Evolutionary conservation across 2,329 filamentous ascomycete genomes (phyloP).

Genomic region (Cladophialophora yegresii): DNA sequence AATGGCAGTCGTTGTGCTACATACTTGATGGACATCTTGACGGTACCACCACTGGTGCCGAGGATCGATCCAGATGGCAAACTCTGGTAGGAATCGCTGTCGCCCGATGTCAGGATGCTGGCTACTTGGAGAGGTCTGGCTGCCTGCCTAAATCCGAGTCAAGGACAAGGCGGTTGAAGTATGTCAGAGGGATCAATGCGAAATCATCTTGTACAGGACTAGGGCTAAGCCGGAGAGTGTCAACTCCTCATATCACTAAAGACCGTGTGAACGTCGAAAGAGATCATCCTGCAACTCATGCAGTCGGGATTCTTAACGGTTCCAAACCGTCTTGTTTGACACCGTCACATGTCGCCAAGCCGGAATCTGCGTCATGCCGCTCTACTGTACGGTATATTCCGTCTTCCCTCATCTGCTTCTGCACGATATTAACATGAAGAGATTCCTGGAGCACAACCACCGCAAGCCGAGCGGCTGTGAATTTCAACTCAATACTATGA

Average conservation of each 20-base stretch:
- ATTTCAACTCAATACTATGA: no score
- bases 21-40: constrained; percentile 18
- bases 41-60: not conserved
- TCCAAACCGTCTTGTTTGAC: not conserved
- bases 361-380: not conserved
- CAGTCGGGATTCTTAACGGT: not conserved
- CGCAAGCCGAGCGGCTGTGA: no score
- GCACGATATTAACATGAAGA: no score
- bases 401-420: not conserved
- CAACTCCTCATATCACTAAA: not conserved
- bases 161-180: not conserved
- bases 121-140: not conserved
- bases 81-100: not conserved
- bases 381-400: not conserved
- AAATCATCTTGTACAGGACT: not conserved
- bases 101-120: not conserved
- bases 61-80: not conserved
- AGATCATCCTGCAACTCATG: not conserved
- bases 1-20: not conserved
- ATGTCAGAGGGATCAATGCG: not conserved
- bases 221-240: not conserved
- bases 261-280: not conserved
- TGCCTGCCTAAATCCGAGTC: not conserved
- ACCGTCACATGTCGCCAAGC: not conserved
- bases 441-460: no score